Base-by-base conservation (phyloP, 441 rosid species). In the Jatropha multifida region DNA sequence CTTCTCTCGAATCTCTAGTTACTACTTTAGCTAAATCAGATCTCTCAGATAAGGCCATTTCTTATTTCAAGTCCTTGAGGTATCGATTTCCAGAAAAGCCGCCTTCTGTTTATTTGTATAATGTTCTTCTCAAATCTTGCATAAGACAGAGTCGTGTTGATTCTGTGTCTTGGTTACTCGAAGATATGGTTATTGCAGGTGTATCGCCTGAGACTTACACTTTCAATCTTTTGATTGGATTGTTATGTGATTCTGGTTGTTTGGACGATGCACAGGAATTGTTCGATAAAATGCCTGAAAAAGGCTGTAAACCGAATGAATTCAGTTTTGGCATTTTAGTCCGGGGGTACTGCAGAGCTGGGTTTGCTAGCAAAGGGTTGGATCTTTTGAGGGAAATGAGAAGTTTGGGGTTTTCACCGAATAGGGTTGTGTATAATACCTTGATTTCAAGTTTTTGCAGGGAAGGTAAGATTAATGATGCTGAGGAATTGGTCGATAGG, bases 261-360 rank as follows among this genome's bases (percentile, higher is more conserved):
- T 80, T 92, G 80, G 89, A 82, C 9, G 93, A 88, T 72, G 99
- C 98, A n/a, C 82, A 87, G 59, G 80, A 86, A 77, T 59, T 96
- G 93, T 92, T 93, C 72, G 98, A 90, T 72, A 93, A 86, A 89
- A 93, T 95, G 97, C 73, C 86, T 59, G 91, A 88, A 38, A 93
- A 86, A 80, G 93, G 91, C 15, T 93, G 97, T 72, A 23, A 65
- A 23, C 98, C 98, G 26, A 92, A 96, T 81, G 93, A 90, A 83
- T 94, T 83, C 76, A 96, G 88, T 88, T 85, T 88, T 74, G 97
- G 94, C 62, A 84, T 92, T 73, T 84, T 96, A 93, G 83, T 92
- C 80, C 92, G 91, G 68, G 99, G 98, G 73, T 93, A 90, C 81
- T 96, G 97, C 79, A 86, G 80, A 79, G 89, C 83, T 61, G 96